Evolutionary conservation across 345 rosid genomes (phyloP), one percentile per base, ranked within the genome.

Genomic region (Nephelium lappaceum): DNA sequence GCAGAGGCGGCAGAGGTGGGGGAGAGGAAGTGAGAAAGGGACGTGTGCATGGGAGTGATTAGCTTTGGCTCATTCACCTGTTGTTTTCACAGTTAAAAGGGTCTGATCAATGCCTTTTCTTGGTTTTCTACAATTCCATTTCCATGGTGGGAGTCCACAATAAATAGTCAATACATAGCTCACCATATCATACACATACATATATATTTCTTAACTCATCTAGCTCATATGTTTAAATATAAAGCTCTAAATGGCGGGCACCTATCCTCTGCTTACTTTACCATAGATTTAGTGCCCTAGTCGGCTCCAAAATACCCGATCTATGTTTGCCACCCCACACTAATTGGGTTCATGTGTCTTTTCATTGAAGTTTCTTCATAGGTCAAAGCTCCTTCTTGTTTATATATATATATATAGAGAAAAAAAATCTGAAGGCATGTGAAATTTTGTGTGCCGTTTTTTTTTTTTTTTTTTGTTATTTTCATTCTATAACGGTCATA

Each of bases 1-100:
- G 78, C 88, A 81, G 84, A 81, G 88, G 95, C 93, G 93, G 98
- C 90, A 89, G 98, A 88, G 89, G 94, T 91, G 93, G 95, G 97
- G 91, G 91, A 83, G 84, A 78, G 93, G 84, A 81, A 71, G 76
- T 25, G 77, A 88, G 98, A 95, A 93, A 93, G 91, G 91, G 99
- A 93, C 99, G 91, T 89, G 85, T 93, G 98, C 98, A 95, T 91
- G 97, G 86, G 86, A 82, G 87, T 84, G 87, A 84, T 89, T 86
- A 89, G 90, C 95, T 89, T 89, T 90, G 88, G 78, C 81, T 87
- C 98, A 91, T 90, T 92, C 98, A 95, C 81, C 85, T 78, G 98
- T 93, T 92, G 85, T 90, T 95, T 92, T 95, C 98, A 86, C 79
- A 88, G 81, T 93, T 85, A 87, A 82, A 79, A 82, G 58, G 69